A percentile compares a stretch with the other conserved stretches of the same genome.
These are phyloP conservation scores for Cymodocea nodosa DNA, from an alignment of 116 monocot genomes.

Conservation along the genomic window DNA sequence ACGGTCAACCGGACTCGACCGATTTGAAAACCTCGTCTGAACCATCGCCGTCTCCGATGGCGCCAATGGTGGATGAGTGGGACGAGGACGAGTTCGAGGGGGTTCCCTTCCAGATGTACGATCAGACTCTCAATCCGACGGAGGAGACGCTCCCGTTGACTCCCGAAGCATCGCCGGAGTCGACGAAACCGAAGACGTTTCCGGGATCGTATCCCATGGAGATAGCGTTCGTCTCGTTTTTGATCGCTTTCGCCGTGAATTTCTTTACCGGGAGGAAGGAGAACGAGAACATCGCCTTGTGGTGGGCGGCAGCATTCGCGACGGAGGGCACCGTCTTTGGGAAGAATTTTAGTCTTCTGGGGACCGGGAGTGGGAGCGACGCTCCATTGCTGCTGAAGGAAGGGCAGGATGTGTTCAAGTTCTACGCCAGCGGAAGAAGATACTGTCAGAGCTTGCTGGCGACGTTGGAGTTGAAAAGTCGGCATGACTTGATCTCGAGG, in stretches of 20 bases:
- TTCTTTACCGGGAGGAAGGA: slow-evolving; percentile 63
- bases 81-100: slow-evolving; percentile 98
- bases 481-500: slow-evolving; percentile 75
- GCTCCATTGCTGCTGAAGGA: slow-evolving; percentile 79
- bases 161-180: neutral
- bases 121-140: too few species aligned
- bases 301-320: slow-evolving; percentile 67
- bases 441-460: slow-evolving; percentile 74
- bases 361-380: slow-evolving; percentile 70
- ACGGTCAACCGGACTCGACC: slow-evolving; percentile 7
- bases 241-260: slow-evolving; percentile 52
- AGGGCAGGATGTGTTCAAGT: slow-evolving; percentile 79
- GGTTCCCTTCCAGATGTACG: slow-evolving; percentile 26
- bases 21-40: too few species aligned
- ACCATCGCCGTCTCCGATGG: neutral
- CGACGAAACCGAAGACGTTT: slow-evolving; percentile 6
- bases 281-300: slow-evolving; percentile 73
- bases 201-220: slow-evolving; percentile 40
- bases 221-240: slow-evolving; percentile 54
- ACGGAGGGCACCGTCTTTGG: slow-evolving; percentile 60
- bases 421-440: slow-evolving; percentile 84
- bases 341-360: slow-evolving; percentile 77
- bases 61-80: slow-evolving; percentile 45
- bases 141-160: too few species aligned
- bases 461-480: slow-evolving; percentile 61